These are phyloP conservation scores for Discostella stelligera DNA, from an alignment of 352 stramenopile species.

Conservation along the genomic window DNA sequence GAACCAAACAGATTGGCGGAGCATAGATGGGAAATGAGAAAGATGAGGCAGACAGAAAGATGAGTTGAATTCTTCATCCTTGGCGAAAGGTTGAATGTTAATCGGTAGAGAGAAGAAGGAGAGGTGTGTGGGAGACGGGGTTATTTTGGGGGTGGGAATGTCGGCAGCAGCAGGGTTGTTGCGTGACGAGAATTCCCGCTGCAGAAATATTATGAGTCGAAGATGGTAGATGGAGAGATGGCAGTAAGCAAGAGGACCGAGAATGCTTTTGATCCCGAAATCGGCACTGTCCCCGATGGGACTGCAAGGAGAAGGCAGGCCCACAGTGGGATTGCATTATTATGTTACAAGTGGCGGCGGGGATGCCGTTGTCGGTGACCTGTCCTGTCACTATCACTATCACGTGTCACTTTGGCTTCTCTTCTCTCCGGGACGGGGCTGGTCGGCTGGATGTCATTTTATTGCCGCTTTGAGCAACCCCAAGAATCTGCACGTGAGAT, in stretches of 20 bases:
- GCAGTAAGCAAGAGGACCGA: no score
- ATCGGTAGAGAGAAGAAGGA: background rate
- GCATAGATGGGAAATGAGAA: constrained; percentile 2
- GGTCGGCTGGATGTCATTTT: background rate
- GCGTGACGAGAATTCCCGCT: background rate
- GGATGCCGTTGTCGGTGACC: no score
- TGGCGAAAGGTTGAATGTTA: background rate
- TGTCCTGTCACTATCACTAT: no score
- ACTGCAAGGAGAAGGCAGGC: background rate
- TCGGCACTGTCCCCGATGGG: background rate
- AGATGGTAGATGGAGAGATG: background rate
- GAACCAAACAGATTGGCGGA: constrained; percentile 13
- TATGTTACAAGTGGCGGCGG: background rate
- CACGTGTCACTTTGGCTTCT: no score
- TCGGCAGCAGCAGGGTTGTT: background rate
- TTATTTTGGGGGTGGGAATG: no score
- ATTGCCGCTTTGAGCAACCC: background rate
- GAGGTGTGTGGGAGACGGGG: no score
- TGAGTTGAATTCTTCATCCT: background rate
- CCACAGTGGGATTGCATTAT: background rate
- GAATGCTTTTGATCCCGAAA: background rate
- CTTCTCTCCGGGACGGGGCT: background rate
- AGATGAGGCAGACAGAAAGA: background rate
- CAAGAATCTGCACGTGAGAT: background rate
- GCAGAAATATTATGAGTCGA: background rate